These are phyloP conservation scores for Basipetospora chlamydospora DNA, from an alignment of 2,329 filamentous ascomycete species.

Conservation along the genomic window DNA sequence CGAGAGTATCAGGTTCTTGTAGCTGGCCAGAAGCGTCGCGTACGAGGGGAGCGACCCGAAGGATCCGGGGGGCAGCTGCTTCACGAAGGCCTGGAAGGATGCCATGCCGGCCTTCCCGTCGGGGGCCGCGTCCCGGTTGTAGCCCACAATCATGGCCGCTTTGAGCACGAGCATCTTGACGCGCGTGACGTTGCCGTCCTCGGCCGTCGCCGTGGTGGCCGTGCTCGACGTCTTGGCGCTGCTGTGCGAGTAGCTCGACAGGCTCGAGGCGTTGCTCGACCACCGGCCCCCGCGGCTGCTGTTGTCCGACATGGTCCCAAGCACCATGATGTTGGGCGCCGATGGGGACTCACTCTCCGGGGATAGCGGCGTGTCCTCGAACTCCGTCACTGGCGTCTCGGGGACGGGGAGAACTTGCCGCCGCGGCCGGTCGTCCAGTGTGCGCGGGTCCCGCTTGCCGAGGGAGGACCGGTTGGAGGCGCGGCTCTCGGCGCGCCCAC, in stretches of 20 bases:
- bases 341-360: constrained; percentile 62
- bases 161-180: constrained; percentile 70
- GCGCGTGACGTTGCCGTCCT: constrained; percentile 64
- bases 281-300: constrained; percentile 52
- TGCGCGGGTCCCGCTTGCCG: constrained; percentile 39
- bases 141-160: constrained; percentile 75
- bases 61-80: constrained; percentile 57
- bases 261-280: constrained; percentile 67
- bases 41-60: constrained; percentile 66
- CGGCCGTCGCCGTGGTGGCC: constrained; percentile 54
- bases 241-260: constrained; percentile 66
- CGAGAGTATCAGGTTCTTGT: constrained; percentile 63
- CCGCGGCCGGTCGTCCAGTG: constrained; percentile 24
- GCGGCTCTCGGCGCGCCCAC: constrained; percentile 29
- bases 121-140: constrained; percentile 42
- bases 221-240: constrained; percentile 54
- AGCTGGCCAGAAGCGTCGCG: constrained; percentile 56
- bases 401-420: constrained; percentile 34
- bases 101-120: constrained; percentile 30
- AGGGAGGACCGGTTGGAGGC: constrained; percentile 35
- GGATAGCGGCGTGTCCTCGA: constrained; percentile 78
- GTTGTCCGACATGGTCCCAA: constrained; percentile 55
- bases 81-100: constrained; percentile 60
- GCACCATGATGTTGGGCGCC: constrained; percentile 75
- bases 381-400: constrained; percentile 89